These are phyloP conservation scores for Fusarium tuaranense DNA, from an alignment of 2,329 filamentous ascomycete genomes.

Conservation along the genomic window DNA sequence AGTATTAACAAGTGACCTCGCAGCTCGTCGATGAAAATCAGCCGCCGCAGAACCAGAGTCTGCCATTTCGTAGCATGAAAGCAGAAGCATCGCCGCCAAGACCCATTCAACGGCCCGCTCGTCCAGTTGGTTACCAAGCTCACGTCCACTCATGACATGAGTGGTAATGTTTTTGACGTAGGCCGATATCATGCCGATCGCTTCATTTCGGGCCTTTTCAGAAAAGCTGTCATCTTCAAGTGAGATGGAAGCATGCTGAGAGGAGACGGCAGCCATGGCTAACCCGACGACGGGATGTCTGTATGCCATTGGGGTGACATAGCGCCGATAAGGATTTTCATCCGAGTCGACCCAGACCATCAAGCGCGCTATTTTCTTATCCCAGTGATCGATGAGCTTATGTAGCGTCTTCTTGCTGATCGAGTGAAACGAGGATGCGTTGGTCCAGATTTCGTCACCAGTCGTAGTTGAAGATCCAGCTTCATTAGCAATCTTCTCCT, in stretches of 20 bases:
- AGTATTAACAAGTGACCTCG: conserved; percentile 45
- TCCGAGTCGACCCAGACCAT: conserved; percentile 49
- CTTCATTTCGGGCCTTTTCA: conserved; percentile 45
- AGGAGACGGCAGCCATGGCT: conserved; percentile 46
- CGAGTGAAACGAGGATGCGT: conserved; percentile 32
- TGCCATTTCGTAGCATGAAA: conserved; percentile 47
- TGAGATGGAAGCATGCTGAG: conserved; percentile 43
- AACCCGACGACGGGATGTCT: conserved; percentile 43
- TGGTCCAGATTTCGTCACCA: conserved; percentile 21
- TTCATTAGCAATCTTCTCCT: conserved; percentile 8
- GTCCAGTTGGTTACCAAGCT: conserved; percentile 10
- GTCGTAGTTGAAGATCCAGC: neutral
- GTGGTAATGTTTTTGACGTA: conserved; percentile 28
- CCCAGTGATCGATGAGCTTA: conserved; percentile 45
- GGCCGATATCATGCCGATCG: conserved; percentile 40
- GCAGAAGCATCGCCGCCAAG: conserved; percentile 46
- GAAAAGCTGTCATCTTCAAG: conserved; percentile 40
- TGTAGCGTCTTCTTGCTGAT: conserved; percentile 14
- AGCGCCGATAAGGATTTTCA: conserved; percentile 45
- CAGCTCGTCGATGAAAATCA: conserved; percentile 45
- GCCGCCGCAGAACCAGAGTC: conserved; percentile 41
- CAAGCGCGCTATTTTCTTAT: conserved; percentile 44
- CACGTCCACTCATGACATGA: conserved; percentile 12
- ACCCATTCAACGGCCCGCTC: conserved; percentile 38
- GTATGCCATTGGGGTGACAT: conserved; percentile 42